Conservation (phyloP, 1,139 yeast genomes). For the Arxiozyma slooffiae region DNA sequence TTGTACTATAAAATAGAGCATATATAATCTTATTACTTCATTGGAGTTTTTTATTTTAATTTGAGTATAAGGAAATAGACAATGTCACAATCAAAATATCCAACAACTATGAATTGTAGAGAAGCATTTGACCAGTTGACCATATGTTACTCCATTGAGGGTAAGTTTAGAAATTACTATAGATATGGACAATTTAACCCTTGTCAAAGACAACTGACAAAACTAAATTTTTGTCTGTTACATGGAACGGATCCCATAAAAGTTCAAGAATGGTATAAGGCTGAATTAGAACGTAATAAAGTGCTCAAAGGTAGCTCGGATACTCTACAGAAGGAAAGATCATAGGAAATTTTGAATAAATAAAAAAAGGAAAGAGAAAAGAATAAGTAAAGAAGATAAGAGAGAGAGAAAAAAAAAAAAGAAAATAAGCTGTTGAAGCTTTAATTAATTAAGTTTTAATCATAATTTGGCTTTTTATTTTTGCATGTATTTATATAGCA, state of each 20-base stretch:
- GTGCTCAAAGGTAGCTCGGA: slow-evolving; percentile 64
- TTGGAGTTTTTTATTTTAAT: no score
- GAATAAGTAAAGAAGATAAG: no score
- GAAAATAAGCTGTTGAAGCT: background rate
- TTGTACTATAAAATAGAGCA: background rate
- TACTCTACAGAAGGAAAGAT: slow-evolving; percentile 58
- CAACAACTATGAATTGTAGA: slow-evolving; percentile 51
- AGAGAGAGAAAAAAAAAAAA: background rate
- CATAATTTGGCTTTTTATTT: background rate
- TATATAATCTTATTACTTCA: no score
- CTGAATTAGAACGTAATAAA: slow-evolving; percentile 46
- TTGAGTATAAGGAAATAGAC: background rate
- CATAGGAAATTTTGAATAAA: background rate
- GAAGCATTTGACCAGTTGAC: slow-evolving; percentile 82
- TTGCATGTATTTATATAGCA: background rate
- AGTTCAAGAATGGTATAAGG: slow-evolving; percentile 64
- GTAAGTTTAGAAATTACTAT: slow-evolving; percentile 73
- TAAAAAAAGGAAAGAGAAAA: background rate
- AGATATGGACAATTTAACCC: slow-evolving; percentile 67
- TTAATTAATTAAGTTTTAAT: no score
- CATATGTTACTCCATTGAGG: slow-evolving; percentile 81
- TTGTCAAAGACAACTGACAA: slow-evolving; percentile 61
- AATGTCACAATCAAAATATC: slow-evolving; percentile 15
- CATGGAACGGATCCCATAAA: slow-evolving; percentile 43
- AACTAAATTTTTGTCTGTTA: slow-evolving; percentile 70